Evolutionary conservation across 2,329 filamentous ascomycete species (phyloP), one percentile per base, ranked within the genome.

Genomic region (Aspergillus hortae): DNA sequence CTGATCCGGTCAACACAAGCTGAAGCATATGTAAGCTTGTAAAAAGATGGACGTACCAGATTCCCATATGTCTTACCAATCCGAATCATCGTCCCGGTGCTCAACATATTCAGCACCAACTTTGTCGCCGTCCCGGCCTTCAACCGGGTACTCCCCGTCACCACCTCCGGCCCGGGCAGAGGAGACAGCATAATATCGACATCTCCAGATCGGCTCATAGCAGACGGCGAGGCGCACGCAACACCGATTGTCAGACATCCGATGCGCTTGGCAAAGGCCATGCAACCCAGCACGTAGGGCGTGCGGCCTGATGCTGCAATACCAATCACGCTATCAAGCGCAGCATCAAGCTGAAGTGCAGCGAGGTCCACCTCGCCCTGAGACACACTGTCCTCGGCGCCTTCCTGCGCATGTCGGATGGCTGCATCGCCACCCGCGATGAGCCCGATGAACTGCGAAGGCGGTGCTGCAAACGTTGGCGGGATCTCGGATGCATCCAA

Each of bases 121-220:
- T 77, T 77, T 0, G 75, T 76, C 1, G 71, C 74, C 0, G 72
- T 77, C 14, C 75, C 75, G 1, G 74, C 74, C 56, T 77, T 77
- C 52, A 77, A 63, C 27, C 75, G 62, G 1, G 75, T 77, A 55
- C 74, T 77, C 2, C 74, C 74, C n/a, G 74, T 74, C 3, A 76
- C 65, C 4, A 74, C 69, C 57, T 77, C 74, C 1, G 74, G 67
- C 0, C 74, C 74, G 1, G 73, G 71, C 2, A 76, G 61, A n/a
- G 68, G 62, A 15, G 61, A 62, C 46, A 77, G 74, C 48, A 74
- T 57, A 35, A 59, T 60, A 25, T 71, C 63, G 2, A 67, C 62
- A 36, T 58, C 55, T 0, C 62, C 66, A 2, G 63, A 61, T 2
- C 44, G 45, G 19, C 56, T 56, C 54, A 70, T 67, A 0, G 61